Evolutionary conservation across 768 basidiomycete species (phyloP), one percentile per base, ranked within the genome.

Genomic region (Podaxis sp.): DNA sequence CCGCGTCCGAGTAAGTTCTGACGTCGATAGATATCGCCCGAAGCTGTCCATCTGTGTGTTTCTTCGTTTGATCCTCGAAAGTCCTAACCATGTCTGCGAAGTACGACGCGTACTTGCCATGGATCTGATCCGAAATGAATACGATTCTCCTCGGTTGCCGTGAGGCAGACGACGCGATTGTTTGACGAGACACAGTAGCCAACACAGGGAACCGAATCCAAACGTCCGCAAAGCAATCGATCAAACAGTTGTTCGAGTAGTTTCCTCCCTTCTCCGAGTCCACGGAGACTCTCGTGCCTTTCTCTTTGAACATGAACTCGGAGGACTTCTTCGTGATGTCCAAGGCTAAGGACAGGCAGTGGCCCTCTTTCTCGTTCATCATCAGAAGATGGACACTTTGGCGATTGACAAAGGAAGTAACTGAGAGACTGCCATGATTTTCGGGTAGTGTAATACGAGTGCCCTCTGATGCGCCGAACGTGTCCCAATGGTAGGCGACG

Each of bases 121-220:
- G 52, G 27, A 46, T 70, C 14, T 66, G 62, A 37, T 77, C 73
- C 0, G 80, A 76, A 16, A 84, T 71, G 61, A 85, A 84, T 1
- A 73, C 65, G 7, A 86, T 70, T 4, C 70, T 69, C 46, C 72
- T 76, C 3, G 66, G 57, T 7, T 63, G 69, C n/a, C 77, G 69
- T 7, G 71, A 65, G 21, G 67, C 68, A 3, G 74, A 73, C 0
- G 74, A 71, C 0, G 73, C 69, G 0, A 55, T 61, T 21, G 79
- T 80, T 32, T 77, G 73, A 6, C 81, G 76, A 37, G 76, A 74
- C 16, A 86, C 74, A 0, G 84, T 82, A 1, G 84, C 73, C 1
- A 82, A 63, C 2, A 86, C 84, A 0, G 85, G 85, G 65, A 84
- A 86, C 9, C 85, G 79, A 4, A 77, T 82, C 85, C 85, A 86